Base-by-base conservation (phyloP, 2,329 filamentous ascomycete genomes). In the Aspergillus clavatus region DNA sequence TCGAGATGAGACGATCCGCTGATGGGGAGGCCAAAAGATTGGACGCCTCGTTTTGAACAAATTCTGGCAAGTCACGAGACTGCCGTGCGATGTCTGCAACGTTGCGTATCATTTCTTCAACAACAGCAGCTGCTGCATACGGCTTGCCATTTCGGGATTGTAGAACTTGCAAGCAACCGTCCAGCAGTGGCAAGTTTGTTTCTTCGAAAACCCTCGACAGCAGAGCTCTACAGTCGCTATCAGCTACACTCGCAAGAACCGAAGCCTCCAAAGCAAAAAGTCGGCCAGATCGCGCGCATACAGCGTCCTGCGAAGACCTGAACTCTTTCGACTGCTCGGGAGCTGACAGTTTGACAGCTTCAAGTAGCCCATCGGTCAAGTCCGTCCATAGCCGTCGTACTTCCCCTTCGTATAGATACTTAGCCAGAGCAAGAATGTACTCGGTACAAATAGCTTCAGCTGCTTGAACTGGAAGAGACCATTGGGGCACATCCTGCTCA, bases 321-420 rank as follows among this genome's bases (percentile, higher is more conserved):
- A 87, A 87, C 14, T 89, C 86, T 50, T 84, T 84, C 0, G 89
- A 89, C 45, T 91, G 82, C 60, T 91, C 89, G 1, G 90, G 89
- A 4, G 87, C 76, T 0, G 89, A 94, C 5, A 80, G 79, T 43
- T 82, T 83, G 45, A 95, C 82, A 28, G 79, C 76, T 24, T 81
- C 73, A 21, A 83, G 72, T n/a, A 95, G 69, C 0, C 74, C 64
- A 1, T 78, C 70, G 0, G 80, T 78, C n/a, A 89, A 66, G 1
- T 71, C 71, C 2, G 72, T 64, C 87, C 87, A 93, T 51, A 83
- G 73, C 3, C 73, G 65, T 12, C 72, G 63, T 0, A 87, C 71
- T 1, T 78, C 70, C 3, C 70, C 55, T 0, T 76, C 64, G 3
- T 82, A 66, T 3, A 57, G 57, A 31, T 69, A 61, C 11, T 71